phyloP scores from a whole-genome alignment of 495 filamentous ascomycete species.

The Neurospora pannonica region DNA sequence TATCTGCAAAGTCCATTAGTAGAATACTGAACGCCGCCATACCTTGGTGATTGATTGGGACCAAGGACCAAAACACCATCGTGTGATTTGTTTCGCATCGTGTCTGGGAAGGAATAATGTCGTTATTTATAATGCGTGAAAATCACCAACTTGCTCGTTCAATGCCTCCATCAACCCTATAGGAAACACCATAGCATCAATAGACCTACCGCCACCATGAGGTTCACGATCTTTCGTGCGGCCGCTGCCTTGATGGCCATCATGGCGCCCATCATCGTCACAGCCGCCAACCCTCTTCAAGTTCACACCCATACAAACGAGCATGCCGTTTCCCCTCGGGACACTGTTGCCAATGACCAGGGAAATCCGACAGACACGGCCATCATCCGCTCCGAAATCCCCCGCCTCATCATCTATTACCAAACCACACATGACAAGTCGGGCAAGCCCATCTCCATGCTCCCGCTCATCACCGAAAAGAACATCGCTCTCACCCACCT shows the following conservation, averaged over 20 bases:
- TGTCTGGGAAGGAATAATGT: background rate
- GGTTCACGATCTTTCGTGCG: background rate
- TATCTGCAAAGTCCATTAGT: background rate
- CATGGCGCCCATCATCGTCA: background rate
- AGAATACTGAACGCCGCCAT: background rate
- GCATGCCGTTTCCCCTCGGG: background rate
- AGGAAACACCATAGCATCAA: background rate
- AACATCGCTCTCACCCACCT: conserved; percentile 52
- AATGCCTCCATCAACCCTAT: background rate
- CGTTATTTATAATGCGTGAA: background rate
- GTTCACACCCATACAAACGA: background rate
- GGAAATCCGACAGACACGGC: background rate
- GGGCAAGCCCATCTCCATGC: conserved; percentile 56
- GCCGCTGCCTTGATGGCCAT: background rate
- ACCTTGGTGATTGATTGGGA: background rate
- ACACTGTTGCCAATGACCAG: background rate
- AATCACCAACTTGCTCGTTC: background rate
- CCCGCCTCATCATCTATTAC: conserved; percentile 54
- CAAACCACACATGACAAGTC: conserved; percentile 53
- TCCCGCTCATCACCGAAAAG: conserved; percentile 56
- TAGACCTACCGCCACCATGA: background rate
- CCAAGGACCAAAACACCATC: background rate
- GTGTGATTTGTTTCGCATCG: background rate
- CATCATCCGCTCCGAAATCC: conserved; percentile 8
- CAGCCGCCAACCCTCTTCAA: background rate